Conservation (phyloP, 108 stramenopile genomes). For the Fragilariopsis cylindrus region DNA sequence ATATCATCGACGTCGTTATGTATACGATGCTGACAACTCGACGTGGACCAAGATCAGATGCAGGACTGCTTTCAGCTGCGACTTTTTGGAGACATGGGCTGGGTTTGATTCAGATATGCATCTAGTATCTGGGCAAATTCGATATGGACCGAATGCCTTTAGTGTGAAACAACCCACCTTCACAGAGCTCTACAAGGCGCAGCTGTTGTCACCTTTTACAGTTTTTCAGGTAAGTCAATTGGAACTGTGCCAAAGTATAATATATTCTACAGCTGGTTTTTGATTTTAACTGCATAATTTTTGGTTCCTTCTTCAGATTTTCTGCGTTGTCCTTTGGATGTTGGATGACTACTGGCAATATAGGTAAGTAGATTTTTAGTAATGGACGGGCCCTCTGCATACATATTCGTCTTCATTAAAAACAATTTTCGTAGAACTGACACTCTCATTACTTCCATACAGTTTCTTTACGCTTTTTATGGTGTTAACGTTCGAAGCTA, state of each 20-base stretch:
- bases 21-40: constrained; percentile 47
- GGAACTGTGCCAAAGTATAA: not conserved
- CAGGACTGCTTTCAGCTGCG: constrained; percentile 69
- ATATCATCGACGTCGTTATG: constrained; percentile 90
- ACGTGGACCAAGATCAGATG: constrained; percentile 89
- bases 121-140: constrained; percentile 67
- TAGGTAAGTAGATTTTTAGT: not conserved
- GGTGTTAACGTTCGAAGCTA: constrained; percentile 92
- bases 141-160: constrained; percentile 91
- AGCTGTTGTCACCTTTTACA: constrained; percentile 90
- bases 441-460: constrained; percentile 30
- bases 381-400: not conserved
- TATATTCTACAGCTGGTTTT: not conserved
- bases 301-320: constrained; percentile 39
- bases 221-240: constrained; percentile 71
- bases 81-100: constrained; percentile 69
- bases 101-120: constrained; percentile 67
- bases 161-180: constrained; percentile 89
- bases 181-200: constrained; percentile 90
- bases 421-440: too few relatives aligned
- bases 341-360: constrained; percentile 92
- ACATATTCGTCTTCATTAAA: too few relatives aligned
- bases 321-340: constrained; percentile 91
- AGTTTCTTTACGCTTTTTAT: constrained; percentile 91
- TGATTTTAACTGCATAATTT: not conserved